Evolutionary conservation across 768 basidiomycete species (phyloP).

Genomic region (Ramaria rubella): DNA sequence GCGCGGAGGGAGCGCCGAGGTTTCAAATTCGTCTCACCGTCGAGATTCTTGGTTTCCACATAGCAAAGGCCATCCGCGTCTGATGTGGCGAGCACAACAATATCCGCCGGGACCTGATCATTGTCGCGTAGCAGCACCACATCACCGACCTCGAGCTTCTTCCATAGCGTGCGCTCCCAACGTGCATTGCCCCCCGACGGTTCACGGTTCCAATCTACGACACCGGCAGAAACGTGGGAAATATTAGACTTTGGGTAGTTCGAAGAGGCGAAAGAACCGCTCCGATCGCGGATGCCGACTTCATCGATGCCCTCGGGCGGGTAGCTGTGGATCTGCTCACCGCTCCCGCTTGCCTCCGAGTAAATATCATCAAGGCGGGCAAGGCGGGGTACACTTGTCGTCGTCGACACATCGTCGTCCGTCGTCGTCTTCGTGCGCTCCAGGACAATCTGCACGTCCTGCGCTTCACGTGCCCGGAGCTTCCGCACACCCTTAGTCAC

Average conservation of each 20-base stretch:
- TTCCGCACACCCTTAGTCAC: slow-evolving; percentile 82
- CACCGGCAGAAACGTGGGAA: slow-evolving; percentile 55
- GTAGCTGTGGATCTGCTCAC: slow-evolving; percentile 39
- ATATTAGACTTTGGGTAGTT: slow-evolving; percentile 15
- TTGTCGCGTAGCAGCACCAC: slow-evolving; percentile 85
- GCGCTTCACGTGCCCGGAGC: slow-evolving; percentile 63
- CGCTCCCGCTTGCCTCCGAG: slow-evolving; percentile 43
- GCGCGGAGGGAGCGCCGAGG: slow-evolving; percentile 69
- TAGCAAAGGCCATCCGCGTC: slow-evolving; percentile 91
- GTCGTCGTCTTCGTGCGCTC: slow-evolving; percentile 21
- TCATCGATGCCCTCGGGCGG: slow-evolving; percentile 44
- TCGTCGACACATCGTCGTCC: slow-evolving; percentile 25
- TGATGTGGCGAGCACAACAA: slow-evolving; percentile 86
- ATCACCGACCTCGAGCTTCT: slow-evolving; percentile 98
- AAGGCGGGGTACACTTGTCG: slow-evolving; percentile 25
- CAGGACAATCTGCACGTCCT: slow-evolving; percentile 57
- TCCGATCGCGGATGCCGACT: slow-evolving; percentile 10
- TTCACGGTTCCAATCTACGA: slow-evolving; percentile 73
- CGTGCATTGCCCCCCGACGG: slow-evolving; percentile 56
- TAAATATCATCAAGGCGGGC: slow-evolving; percentile 58
- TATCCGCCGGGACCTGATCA: slow-evolving; percentile 95
- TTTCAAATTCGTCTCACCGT: slow-evolving; percentile 97
- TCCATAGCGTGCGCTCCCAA: slow-evolving; percentile 98
- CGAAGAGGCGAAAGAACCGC: slow-evolving; percentile 5
- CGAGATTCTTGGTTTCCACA: slow-evolving; percentile 95